Evolutionary conservation across 108 stramenopile genomes (phyloP), one percentile per base, ranked within the genome.

Genomic region (Stephanodiscus minutulus): DNA sequence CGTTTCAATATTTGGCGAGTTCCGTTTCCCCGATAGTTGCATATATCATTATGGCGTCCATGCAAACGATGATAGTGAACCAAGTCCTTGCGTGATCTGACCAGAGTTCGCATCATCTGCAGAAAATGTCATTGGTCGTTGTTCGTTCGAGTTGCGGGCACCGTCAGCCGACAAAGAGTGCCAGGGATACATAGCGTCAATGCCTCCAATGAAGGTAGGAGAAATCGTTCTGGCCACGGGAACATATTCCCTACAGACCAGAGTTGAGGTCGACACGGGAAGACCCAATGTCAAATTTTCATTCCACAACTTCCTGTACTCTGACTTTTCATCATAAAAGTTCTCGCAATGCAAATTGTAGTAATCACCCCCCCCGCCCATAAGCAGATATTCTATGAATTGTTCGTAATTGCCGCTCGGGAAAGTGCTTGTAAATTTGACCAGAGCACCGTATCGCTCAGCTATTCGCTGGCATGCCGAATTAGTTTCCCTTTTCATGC

Each of bases 281-380:
- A 72, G 60, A 21, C 77, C 77, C 62, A 76, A 20, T 15, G 74
- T 63, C 18, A 77, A 60, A 58, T 82, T 76, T 46, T 84, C 68
- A 64, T 91, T 91, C 91, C 91, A 91, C 21, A 91, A 58, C 44
- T 52, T 71, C 61, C 85, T 64, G 70, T 91, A 87, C 48, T 89
- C 85, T 27, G 81, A 84, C 57, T 85, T 67, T 33, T 64, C 62
- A 46, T 86, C 83, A 61, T 91, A 91, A 78, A 89, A 91, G 46
- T 77, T 61, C 22, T 77, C 68, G 27, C 43, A 52, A 48, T 72
- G 13, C 18, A 70, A 35, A 24, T 57, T 11, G 46, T 59, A 35
- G 63, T 61, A 53, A 39, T 62, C 18, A 7, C 47, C n/a, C 64
- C 64, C 58, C 15, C 64, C 76, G 61, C 54, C 76, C 31, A 77